Evolutionary conservation across 2,329 filamentous ascomycete genomes (phyloP), one percentile per base, ranked within the genome.

Genomic region (Ophiosphaerella korrae): DNA sequence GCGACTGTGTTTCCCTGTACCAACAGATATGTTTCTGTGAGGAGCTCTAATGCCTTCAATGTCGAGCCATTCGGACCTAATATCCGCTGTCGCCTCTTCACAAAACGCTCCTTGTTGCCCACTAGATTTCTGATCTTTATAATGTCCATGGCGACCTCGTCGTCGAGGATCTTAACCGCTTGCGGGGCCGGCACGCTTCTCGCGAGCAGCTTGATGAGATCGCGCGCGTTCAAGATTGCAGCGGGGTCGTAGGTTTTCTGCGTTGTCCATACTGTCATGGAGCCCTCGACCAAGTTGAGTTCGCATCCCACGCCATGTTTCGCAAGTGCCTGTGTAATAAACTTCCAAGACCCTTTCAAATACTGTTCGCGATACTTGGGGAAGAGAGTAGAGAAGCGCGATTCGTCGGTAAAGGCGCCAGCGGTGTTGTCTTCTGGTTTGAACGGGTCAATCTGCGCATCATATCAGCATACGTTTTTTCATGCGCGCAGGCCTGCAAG

Each of bases 321-420:
- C 67, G 96, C 90, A 53, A 99, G 85, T 0, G 90, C 82, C 66
- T 88, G 88, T 24, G 92, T 97, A 52, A 99, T 85, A 39, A 95
- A 83, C 3, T 93, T 91, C 94, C 94, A 99, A 64, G 88, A 88
- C 72, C 96, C 90, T 70, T 90, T 92, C 48, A 99, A 80, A 69
- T 97, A 97, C 42, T 90, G 84, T 81, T 99, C 94, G 68, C 94
- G 88, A 76, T 99, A 99, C 77, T 96, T 96, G 57, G 94, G 94
- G 71, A 97, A 97, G 6, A 97, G 66, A 0, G 85, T 88, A 60
- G 81, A 82, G 73, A 99, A 99, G 5, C 89, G 92, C 1, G 91
- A 96, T 78, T 97, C 94, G 75, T 99, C 93, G 45, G 87, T 83
- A 72, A 99, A 96, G 16, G 89, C 88, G 59, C 94, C 94, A 48